Conservation (phyloP, 805 yeast genomes). For the Pichia phayaonensis region DNA sequence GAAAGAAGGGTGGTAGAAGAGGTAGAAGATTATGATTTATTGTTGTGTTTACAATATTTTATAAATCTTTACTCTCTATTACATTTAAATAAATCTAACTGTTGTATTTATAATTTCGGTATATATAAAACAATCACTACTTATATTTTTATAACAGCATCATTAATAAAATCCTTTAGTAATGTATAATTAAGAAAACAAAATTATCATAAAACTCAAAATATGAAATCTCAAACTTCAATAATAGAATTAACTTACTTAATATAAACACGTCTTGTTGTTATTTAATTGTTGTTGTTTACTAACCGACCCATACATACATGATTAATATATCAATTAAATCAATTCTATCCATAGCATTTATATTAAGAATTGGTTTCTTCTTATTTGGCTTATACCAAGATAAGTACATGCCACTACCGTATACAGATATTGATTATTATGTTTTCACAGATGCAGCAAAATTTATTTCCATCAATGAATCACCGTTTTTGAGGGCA, state of each 20-base stretch:
- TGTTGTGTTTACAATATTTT: constrained; percentile 1
- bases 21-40: constrained; percentile 86
- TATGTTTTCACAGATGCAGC: constrained; percentile 93
- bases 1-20: constrained; percentile 99
- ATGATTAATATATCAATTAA: background rate
- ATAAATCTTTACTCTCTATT: constrained; percentile 5
- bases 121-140: background rate
- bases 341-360: constrained; percentile 13
- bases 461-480: constrained; percentile 44
- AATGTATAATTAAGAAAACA: constrained; percentile 2
- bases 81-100: background rate
- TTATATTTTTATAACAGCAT: constrained; percentile 1
- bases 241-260: too few relatives aligned
- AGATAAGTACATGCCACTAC: constrained; percentile 68
- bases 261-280: too few relatives aligned
- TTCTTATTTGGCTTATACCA: constrained; percentile 79
- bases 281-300: background rate
- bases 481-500: constrained; percentile 74
- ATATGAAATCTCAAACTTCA: background rate
- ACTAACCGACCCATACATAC: background rate
- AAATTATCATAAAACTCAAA: background rate
- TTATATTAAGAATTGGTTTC: constrained; percentile 48
- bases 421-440: constrained; percentile 93
- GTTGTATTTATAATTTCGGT: constrained; percentile 3
- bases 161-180: constrained; percentile 7